phyloP scores from a whole-genome alignment of 192 early-diverging fungal species.

The Coemansia sp. region DNA sequence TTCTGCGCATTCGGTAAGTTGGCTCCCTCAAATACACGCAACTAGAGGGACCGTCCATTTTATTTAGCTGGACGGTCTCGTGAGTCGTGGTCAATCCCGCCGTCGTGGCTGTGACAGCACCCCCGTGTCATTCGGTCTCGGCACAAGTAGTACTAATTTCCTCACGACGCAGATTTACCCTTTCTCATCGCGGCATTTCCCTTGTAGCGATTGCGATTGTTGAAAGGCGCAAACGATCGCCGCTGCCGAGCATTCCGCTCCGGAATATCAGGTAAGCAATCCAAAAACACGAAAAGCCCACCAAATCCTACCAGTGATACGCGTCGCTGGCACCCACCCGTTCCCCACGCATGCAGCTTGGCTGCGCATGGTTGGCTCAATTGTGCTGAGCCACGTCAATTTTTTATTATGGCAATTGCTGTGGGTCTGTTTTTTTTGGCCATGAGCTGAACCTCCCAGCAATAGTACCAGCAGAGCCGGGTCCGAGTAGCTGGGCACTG shows the following conservation, averaged over 20 bases:
- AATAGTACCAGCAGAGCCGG: too few relatives aligned
- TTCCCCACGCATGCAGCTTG: conserved; percentile 5
- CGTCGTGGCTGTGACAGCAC: too few relatives aligned
- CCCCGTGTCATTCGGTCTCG: too few relatives aligned
- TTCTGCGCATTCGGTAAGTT: neutral
- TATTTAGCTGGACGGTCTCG: too few relatives aligned
- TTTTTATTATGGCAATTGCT: neutral
- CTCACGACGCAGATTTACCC: too few relatives aligned
- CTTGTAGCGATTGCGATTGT: neutral
- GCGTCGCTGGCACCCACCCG: conserved; percentile 7
- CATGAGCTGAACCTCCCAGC: too few relatives aligned
- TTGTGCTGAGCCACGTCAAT: neutral
- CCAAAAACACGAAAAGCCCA: conserved; percentile 43
- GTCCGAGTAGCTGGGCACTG: too few relatives aligned
- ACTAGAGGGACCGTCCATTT: too few relatives aligned
- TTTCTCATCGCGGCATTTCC: neutral
- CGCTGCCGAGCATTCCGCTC: conserved; percentile 2
- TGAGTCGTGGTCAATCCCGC: too few relatives aligned
- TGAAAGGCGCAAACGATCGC: conserved; percentile 1
- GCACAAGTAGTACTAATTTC: too few relatives aligned
- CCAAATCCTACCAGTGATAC: conserved; percentile 22
- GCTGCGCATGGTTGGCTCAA: conserved; percentile 5
- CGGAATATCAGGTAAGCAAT: conserved; percentile 14
- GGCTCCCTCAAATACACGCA: neutral
- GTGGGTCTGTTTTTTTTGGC: too few relatives aligned